Base-by-base conservation (phyloP, 257 asterid species). In the Fraxinus anomala region DNA sequence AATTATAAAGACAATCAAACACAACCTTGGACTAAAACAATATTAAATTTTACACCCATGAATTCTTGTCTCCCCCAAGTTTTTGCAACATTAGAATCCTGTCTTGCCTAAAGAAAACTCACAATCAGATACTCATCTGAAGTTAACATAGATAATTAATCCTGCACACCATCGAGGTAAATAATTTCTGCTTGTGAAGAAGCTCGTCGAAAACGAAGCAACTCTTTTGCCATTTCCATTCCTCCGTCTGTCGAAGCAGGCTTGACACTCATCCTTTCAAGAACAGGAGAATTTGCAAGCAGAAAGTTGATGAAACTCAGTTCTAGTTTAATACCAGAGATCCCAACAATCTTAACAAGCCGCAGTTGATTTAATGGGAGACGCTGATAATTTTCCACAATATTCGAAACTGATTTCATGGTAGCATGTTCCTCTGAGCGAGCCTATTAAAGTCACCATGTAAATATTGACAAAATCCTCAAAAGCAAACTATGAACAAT, bases 151-250 rank as follows among this genome's bases (percentile, higher is more conserved):
- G 10, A 63, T 63, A 63, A 9, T 63, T 26, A 63, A 63, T 63
- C 69, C 17, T 63, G 69, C 33, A 26, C 69, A 63, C 34, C 19
- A 47, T 93, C 98, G n/a, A 85, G 73, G 76, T 82, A 91, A 42
- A 91, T 47, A 26, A 95, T 88, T 74, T 93, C 96, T 1, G 99
- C 97, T 73, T 80, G 79, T 33, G 84, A 77, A 5, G 99, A 95
- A 73, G 99, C 95, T 54, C 99, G 89, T 74, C 96, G 76, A 81
- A 90, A 88, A 42, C 96, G 92, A 68, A 95, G 96, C 80, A 95
- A 77, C 87, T 93, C 93, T 91, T 86, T 95, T 78, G 83, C 83
- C 77, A 89, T 37, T 47, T 91, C 98, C 98, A 96, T 89, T 26
- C 92, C 93, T 47, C 88, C 87, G 1, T 89, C 98, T 30, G 31